Evolutionary conservation across 371 early-diverging fungal genomes (phyloP), one percentile per base, ranked within the genome.

Genomic region (Cokeromyces recurvatus): DNA sequence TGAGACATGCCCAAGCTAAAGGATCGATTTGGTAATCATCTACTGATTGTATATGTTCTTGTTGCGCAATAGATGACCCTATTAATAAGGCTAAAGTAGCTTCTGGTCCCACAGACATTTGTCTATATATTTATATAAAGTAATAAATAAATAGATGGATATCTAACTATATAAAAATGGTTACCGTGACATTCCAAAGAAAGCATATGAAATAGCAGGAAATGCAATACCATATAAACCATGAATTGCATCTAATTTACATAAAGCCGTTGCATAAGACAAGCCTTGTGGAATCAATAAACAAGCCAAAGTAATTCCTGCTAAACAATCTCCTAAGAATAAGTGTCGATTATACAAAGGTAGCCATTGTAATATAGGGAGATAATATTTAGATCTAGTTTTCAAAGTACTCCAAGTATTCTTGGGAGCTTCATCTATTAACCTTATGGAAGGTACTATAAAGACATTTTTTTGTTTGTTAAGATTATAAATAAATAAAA

Each of bases 31-130:
- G 62, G 17, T 66, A 55, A 49, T 55, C 57, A 45, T 49, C 49
- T 43, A 48, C 43, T 45, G 48, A 32, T n/a, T 38, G 27, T 2
- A 44, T 14, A 38, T 57, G 46, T 32, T 63, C 57, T 54, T 77
- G 78, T 62, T 79, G 71, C 51, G 82, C 71, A 40, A 68, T 79
- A 23, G 86, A 81, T 27, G 84, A 85, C 23, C 95, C 96, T 3
- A 89, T 85, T 21, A 95, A 75, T 51, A 94, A 85, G 7, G 94
- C 88, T 4, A 94, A 76, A 2, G 93, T 77, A 2, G 97, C 92
- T 61, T 94, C 95, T 12, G 97, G 96, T 3, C 97, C 95, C 51
- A 94, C 81, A 4, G 90, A 87, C 56, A 96, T 76, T 68, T 96
- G 95, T 32, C 78, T 81, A 46, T 22, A 34, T 42, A 16, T 19